Percentiles rank a stretch among this genome's conserved stretches.
Evolutionary conservation across 306 rosid species (phyloP).

Genomic region (Canavalia ensiformis): DNA sequence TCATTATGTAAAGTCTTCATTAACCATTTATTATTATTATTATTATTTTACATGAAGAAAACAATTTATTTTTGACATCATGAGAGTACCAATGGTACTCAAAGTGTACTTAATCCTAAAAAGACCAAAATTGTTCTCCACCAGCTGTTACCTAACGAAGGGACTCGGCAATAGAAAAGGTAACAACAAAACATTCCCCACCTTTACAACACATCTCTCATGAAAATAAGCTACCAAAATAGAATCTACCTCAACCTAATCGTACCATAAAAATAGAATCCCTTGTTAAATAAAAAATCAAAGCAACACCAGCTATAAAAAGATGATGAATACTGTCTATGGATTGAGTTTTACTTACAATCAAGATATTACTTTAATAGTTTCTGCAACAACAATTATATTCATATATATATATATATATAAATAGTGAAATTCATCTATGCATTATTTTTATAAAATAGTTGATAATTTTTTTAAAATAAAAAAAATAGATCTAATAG

Average conservation of each 20-base stretch:
- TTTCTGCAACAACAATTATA: no score
- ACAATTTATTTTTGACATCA: not conserved
- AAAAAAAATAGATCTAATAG: no score
- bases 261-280: not conserved
- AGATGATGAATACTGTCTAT: no score
- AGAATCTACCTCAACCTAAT: not conserved
- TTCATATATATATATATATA: no score
- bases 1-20: not conserved
- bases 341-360: no score
- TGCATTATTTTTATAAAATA: no score
- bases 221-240: not conserved
- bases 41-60: no score
- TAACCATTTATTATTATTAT: not conserved
- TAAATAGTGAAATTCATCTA: no score
- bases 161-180: conserved; percentile 2
- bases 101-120: not conserved
- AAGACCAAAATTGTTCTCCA: conserved; percentile 8
- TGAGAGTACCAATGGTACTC: not conserved
- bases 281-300: not conserved
- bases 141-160: not conserved
- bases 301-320: not conserved
- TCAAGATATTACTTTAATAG: no score
- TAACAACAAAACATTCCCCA: conserved; percentile 14
- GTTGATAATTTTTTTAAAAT: no score
- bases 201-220: not conserved